Percentiles rank a stretch among this genome's conserved stretches.
Conservation (phyloP, 306 rosid species). For the Mimosa pudica region DNA sequence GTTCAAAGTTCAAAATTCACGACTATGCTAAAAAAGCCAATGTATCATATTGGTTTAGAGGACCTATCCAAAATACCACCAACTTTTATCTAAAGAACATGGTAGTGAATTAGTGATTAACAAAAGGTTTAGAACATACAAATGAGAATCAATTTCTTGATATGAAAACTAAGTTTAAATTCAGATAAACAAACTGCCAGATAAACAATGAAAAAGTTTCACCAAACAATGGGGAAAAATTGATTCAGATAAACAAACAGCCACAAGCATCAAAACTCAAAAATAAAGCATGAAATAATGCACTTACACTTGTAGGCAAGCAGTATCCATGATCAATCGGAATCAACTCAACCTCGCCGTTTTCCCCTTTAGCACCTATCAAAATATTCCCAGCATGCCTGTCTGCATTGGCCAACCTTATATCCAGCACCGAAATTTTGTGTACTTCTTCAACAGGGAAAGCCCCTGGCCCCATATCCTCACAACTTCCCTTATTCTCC, state of each 20-base stretch:
- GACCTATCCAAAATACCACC: constrained; percentile 5
- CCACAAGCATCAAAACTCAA: constrained; percentile 16
- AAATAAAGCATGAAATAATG: constrained; percentile 21
- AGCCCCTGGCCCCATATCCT: constrained; percentile 87
- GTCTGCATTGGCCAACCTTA: constrained; percentile 87
- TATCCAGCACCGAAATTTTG: constrained; percentile 81
- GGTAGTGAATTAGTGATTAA: not conserved
- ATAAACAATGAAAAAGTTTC: not conserved
- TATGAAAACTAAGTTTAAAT: no score
- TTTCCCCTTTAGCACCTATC: constrained; percentile 59
- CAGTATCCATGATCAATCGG: constrained; percentile 98
- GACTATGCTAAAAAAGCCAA: not conserved
- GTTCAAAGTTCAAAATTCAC: constrained; percentile 43
- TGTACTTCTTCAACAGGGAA: constrained; percentile 88
- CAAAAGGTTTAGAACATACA: constrained; percentile 5
- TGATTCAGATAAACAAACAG: constrained; percentile 4
- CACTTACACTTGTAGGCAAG: constrained; percentile 86
- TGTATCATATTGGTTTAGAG: not conserved
- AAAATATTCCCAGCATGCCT: constrained; percentile 94
- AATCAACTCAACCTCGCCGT: constrained; percentile 59
- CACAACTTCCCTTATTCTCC: constrained; percentile 86
- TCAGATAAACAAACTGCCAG: no score
- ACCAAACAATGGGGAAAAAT: constrained; percentile 5
- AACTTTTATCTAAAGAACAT: constrained; percentile 7
- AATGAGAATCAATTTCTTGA: not conserved